These are phyloP conservation scores for Friedmanniomyces simplex DNA, from an alignment of 495 filamentous ascomycete species.

Conservation along the genomic window DNA sequence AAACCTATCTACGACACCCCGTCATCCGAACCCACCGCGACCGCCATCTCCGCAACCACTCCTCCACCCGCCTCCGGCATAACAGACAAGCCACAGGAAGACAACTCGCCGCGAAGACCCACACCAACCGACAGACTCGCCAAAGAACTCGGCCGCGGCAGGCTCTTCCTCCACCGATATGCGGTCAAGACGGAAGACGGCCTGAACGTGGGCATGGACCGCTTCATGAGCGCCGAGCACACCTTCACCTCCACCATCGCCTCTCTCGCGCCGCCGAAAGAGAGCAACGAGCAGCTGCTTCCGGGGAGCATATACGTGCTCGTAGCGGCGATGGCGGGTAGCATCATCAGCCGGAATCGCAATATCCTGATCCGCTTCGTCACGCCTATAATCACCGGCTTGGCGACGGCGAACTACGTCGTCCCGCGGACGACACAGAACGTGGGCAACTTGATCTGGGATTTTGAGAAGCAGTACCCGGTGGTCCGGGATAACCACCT, in stretches of 20 bases:
- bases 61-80: slow-evolving; percentile 24
- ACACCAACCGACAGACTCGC: slow-evolving; percentile 89
- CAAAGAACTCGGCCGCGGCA: slow-evolving; percentile 63
- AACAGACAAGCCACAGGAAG: slow-evolving; percentile 15
- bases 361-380: slow-evolving; percentile 65
- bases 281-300: slow-evolving; percentile 71
- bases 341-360: slow-evolving; percentile 76
- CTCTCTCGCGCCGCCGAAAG: slow-evolving; percentile 70
- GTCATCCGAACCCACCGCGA: slow-evolving; percentile 28
- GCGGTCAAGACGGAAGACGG: slow-evolving; percentile 60
- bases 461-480: slow-evolving; percentile 78
- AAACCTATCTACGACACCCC: slow-evolving; percentile 75
- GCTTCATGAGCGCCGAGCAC: slow-evolving; percentile 66
- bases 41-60: slow-evolving; percentile 25
- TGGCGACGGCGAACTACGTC: slow-evolving; percentile 30
- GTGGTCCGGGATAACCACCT: slow-evolving; percentile 69
- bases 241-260: slow-evolving; percentile 79
- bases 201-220: slow-evolving; percentile 65
- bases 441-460: slow-evolving; percentile 71
- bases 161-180: slow-evolving; percentile 71
- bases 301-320: slow-evolving; percentile 83
- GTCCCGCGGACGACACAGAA: slow-evolving; percentile 52
- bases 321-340: slow-evolving; percentile 83
- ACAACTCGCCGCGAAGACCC: slow-evolving; percentile 17
- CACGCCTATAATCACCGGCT: slow-evolving; percentile 40